These are phyloP conservation scores for Seiridium cupressi DNA, from an alignment of 2,329 filamentous ascomycete species.

Conservation along the genomic window DNA sequence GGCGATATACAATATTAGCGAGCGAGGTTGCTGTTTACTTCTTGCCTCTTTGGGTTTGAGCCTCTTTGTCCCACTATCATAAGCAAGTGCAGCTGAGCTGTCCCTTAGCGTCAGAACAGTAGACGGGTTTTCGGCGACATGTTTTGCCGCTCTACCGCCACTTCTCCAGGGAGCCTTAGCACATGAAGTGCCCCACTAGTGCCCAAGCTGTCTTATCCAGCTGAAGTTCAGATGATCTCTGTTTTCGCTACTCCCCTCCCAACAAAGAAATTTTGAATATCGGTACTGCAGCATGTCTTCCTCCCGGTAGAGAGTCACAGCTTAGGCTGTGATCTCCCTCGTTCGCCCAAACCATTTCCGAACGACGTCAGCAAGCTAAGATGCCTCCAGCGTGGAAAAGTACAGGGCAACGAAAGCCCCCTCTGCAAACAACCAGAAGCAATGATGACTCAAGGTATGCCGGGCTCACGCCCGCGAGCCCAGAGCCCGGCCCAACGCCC, in stretches of 20 bases:
- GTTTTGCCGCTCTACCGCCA: constrained; percentile 2
- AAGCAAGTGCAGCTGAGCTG: neutral
- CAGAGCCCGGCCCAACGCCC: constrained; percentile 31
- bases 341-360: constrained; percentile 25
- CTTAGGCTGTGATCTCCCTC: constrained; percentile 48
- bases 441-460: constrained; percentile 51
- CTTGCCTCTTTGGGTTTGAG: constrained; percentile 1
- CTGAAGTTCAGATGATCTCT: neutral
- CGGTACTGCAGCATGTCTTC: constrained; percentile 38
- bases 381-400: constrained; percentile 54
- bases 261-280: neutral
- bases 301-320: constrained; percentile 48
- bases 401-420: constrained; percentile 47
- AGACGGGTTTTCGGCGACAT: neutral
- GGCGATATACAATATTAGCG: neutral
- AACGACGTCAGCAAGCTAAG: constrained; percentile 25
- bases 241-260: neutral
- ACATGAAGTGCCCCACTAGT: neutral
- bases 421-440: constrained; percentile 36
- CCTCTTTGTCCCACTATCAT: neutral
- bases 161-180: neutral
- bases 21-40: neutral
- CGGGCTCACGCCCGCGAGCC: constrained; percentile 43
- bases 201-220: neutral
- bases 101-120: neutral